phyloP scores from a whole-genome alignment of 2,329 filamentous ascomycete species.

The Claviceps humidiphila region DNA sequence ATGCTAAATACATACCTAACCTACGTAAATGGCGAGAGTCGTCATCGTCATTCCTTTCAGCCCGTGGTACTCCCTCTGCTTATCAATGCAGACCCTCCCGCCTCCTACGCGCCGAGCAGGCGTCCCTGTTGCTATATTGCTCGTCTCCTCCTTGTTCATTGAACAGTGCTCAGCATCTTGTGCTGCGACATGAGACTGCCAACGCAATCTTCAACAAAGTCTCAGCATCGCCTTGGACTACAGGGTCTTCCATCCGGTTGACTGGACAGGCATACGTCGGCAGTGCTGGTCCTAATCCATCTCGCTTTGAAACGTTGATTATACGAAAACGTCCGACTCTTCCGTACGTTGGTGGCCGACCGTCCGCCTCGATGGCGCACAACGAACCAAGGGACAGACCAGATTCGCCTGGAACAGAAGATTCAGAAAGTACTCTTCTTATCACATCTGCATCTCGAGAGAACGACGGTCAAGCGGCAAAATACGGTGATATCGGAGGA shows the following conservation, averaged over 20 bases:
- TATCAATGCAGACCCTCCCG: neutral
- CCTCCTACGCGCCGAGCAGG: neutral
- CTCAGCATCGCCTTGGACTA: neutral
- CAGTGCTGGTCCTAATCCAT: neutral
- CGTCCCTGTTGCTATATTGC: too few relatives aligned
- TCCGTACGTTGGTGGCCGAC: neutral
- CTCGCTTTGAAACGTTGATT: neutral
- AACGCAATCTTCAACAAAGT: neutral
- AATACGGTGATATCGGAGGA: constrained; percentile 9
- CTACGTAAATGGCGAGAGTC: neutral
- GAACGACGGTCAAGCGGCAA: neutral
- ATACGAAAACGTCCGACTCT: neutral
- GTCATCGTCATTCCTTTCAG: constrained; percentile 1
- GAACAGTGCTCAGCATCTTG: neutral
- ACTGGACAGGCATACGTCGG: neutral
- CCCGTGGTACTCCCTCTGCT: neutral
- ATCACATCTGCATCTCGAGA: neutral
- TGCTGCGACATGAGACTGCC: constrained; percentile 1
- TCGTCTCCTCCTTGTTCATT: neutral
- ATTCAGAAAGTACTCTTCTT: constrained; percentile 4
- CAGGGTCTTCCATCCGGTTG: neutral
- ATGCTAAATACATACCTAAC: neutral
- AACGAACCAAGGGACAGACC: neutral
- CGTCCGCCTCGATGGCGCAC: neutral
- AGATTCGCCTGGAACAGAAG: neutral